A percentile compares a stretch with the other conserved stretches of the same genome.
Evolutionary conservation across 2,329 filamentous ascomycete genomes (phyloP).

Genomic region (Trichoderma endophyticum): DNA sequence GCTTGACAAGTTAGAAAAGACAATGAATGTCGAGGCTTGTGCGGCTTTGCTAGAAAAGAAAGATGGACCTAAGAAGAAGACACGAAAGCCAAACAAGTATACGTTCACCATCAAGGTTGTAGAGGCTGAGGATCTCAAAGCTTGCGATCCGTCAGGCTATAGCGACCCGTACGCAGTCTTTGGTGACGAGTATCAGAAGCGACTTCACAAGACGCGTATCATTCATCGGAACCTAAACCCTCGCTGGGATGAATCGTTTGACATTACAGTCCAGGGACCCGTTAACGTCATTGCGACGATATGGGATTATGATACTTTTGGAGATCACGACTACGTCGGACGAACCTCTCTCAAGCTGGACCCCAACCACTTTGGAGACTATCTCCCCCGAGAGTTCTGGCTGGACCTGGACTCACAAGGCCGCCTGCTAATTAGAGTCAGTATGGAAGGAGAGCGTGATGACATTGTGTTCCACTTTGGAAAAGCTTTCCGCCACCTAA

Average conservation of each 20-base stretch:
- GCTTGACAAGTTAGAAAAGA: conserved; percentile 82
- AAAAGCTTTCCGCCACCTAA: conserved; percentile 91
- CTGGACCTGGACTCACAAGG: conserved; percentile 95
- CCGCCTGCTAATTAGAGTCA: conserved; percentile 81
- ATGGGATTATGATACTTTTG: conserved; percentile 97
- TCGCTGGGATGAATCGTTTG: conserved; percentile 94
- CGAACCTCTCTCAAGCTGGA: conserved; percentile 98
- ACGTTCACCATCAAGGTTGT: conserved; percentile 99
- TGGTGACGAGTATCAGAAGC: conserved; percentile 96
- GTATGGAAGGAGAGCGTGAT: conserved; percentile 97
- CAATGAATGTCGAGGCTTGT: conserved; percentile 88
- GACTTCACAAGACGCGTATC: conserved; percentile 89
- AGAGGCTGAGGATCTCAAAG: conserved; percentile 94
- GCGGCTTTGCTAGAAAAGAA: conserved; percentile 75
- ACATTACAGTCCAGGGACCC: conserved; percentile 87
- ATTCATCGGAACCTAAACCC: conserved; percentile 89
- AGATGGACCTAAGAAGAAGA: conserved; percentile 64
- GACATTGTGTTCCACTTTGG: conserved; percentile 99
- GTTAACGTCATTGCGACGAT: conserved; percentile 95
- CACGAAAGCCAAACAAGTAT: conserved; percentile 75
- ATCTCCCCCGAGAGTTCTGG: conserved; percentile 95
- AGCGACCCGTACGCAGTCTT: conserved; percentile 98
- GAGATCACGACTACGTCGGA: conserved; percentile 95
- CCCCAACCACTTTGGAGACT: conserved; percentile 94
- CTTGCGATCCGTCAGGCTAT: conserved; percentile 90